Evolutionary conservation across 1,284 basidiomycete genomes (phyloP), one percentile per base, ranked within the genome.

Genomic region (Apiotrichum mycotoxinovorans): DNA sequence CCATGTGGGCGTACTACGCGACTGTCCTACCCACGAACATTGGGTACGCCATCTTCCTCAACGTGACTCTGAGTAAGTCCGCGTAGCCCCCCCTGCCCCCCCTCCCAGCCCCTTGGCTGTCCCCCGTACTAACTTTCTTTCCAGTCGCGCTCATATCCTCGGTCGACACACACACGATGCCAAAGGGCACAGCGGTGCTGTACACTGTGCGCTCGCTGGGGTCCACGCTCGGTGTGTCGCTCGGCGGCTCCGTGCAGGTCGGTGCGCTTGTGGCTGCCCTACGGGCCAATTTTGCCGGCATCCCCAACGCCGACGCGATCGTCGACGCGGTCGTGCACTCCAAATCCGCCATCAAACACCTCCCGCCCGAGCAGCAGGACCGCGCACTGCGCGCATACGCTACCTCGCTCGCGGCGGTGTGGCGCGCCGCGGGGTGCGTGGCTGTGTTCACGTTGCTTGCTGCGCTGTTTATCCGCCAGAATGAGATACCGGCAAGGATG

Each of bases 121-220:
- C 35, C 35, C 17, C 35, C 7, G 14, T 4, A 35, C 37, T 30
- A 42, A n/a, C 35, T 45, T 4, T 30, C 50, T 10, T n/a, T 11
- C 1, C 44, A 75, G 75, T 78, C 43, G 71, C 72, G 7, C 56
- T 75, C 22, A 71, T 78, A 27, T 70, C 74, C 2, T 63, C 67
- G 11, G 71, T 75, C 25, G 72, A 75, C 57, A 66, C 66, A 30
- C 63, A 62, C 27, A 61, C 65, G 23, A 78, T 78, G 75, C 75
- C 76, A 8, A 74, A 75, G 58, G 76, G 75, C 9, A 78, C 76
- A 0, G 75, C 77, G 11, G 56, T 78, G 27, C 63, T 75, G 10
- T 78, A 77, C 62, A 75, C 73, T 12, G 66, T 69, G 15, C 70
- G 77, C 33, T 68, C 65, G 9, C 66, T 78, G 1, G 77, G 77